Percentiles rank a stretch among this genome's conserved stretches.
phyloP scores from a whole-genome alignment of 1,139 yeast species.

The Saccharomyces hybrid region DNA sequence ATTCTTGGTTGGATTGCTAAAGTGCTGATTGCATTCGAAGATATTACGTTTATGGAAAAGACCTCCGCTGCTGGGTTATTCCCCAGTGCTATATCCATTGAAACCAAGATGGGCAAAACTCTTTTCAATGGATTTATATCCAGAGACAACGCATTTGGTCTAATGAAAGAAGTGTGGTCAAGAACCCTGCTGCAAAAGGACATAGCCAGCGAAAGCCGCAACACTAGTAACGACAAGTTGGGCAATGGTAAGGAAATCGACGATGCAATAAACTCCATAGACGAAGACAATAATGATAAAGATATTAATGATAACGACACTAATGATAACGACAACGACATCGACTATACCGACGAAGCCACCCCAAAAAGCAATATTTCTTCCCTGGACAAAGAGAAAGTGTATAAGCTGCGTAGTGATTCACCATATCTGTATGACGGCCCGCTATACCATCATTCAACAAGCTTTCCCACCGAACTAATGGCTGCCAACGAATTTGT shows the following conservation, averaged over 20 bases:
- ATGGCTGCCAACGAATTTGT: conserved; percentile 49
- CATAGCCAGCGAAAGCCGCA: conserved; percentile 15
- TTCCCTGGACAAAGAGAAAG: neutral
- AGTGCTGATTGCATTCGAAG: conserved; percentile 62
- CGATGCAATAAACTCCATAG: neutral
- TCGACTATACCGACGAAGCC: conserved; percentile 9
- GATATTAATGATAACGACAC: conserved; percentile 24
- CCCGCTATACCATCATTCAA: conserved; percentile 43
- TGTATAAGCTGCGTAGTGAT: conserved; percentile 28
- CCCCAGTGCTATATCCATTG: conserved; percentile 82
- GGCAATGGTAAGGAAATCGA: conserved; percentile 16
- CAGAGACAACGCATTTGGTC: conserved; percentile 69
- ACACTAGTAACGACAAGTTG: conserved; percentile 23
- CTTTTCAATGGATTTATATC: conserved; percentile 86
- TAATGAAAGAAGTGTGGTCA: conserved; percentile 57
- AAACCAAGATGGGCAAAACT: conserved; percentile 55
- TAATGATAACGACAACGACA: conserved; percentile 22
- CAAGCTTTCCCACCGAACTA: conserved; percentile 40
- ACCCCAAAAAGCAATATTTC: neutral
- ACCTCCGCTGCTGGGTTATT: conserved; percentile 82
- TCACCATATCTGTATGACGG: conserved; percentile 18
- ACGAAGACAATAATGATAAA: conserved; percentile 5
- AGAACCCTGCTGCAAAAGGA: conserved; percentile 12
- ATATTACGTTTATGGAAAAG: conserved; percentile 69
- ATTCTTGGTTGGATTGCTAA: conserved; percentile 89